Evolutionary conservation across 345 rosid genomes (phyloP).

Genomic region (Odontarrhena argentea): DNA sequence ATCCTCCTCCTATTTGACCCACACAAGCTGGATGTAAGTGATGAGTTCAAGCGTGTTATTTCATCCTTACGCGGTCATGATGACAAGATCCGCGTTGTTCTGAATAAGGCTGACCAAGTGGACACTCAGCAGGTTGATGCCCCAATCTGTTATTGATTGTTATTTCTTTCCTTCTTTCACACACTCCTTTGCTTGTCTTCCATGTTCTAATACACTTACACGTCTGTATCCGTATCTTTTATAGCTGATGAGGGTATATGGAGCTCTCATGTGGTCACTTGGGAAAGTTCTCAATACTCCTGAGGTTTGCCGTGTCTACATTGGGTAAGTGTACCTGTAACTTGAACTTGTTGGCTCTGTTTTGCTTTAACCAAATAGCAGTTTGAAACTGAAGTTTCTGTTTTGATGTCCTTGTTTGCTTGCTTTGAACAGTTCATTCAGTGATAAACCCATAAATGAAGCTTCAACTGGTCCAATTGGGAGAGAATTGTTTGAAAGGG

Average conservation of each 20-base stretch:
- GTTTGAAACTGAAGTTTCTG: slow-evolving; percentile 29
- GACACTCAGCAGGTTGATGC: slow-evolving; percentile 81
- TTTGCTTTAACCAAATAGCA: not conserved
- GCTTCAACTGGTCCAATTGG: slow-evolving; percentile 80
- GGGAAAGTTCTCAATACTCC: slow-evolving; percentile 96
- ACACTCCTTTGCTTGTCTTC: not conserved
- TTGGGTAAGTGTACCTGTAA: slow-evolving; percentile 59
- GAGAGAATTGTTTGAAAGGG: slow-evolving; percentile 89
- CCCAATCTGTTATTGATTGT: slow-evolving; percentile 4
- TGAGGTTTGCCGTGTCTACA: slow-evolving; percentile 91
- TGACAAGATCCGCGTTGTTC: slow-evolving; percentile 94
- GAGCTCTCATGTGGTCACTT: slow-evolving; percentile 98
- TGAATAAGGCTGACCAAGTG: slow-evolving; percentile 94
- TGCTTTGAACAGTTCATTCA: slow-evolving; percentile 70
- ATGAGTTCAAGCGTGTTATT: slow-evolving; percentile 97
- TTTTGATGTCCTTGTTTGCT: slow-evolving; percentile 18
- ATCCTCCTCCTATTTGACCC: slow-evolving; percentile 96
- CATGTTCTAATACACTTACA: slow-evolving; percentile 14
- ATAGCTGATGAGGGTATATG: slow-evolving; percentile 98
- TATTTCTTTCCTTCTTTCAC: slow-evolving; percentile 16
- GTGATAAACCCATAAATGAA: slow-evolving; percentile 87
- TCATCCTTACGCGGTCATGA: slow-evolving; percentile 92
- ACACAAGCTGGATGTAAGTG: slow-evolving; percentile 92
- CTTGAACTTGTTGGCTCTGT: not conserved
- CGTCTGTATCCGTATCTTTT: slow-evolving; percentile 17